A percentile compares a stretch with the other conserved stretches of the same genome.
Conservation (phyloP, 1,284 basidiomycete genomes). For the Ustilago xerochloae region DNA sequence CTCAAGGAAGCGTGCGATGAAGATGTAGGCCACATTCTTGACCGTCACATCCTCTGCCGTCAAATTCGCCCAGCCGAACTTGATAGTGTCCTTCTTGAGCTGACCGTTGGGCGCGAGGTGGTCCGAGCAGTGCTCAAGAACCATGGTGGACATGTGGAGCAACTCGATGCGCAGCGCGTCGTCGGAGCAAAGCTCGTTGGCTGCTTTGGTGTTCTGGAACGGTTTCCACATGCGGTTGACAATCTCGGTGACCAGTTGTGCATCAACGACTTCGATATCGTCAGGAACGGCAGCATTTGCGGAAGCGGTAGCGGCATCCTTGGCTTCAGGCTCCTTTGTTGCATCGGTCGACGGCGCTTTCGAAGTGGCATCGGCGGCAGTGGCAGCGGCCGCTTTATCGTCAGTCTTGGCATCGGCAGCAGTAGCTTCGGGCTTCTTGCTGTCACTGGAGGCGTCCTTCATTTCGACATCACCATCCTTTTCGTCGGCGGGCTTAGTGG, state of each 20-base stretch:
- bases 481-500: conserved; percentile 51
- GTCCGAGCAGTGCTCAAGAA: conserved; percentile 85
- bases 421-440: conserved; percentile 20
- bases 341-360: conserved; percentile 6
- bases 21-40: conserved; percentile 91
- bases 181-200: conserved; percentile 73
- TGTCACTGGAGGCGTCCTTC: conserved; percentile 21
- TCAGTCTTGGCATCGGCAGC: conserved; percentile 5
- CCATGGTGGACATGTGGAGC: conserved; percentile 86
- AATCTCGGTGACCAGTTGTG: conserved; percentile 77
- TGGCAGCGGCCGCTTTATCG: no score
- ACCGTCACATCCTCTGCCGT: conserved; percentile 85
- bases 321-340: conserved; percentile 50
- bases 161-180: conserved; percentile 90
- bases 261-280: conserved; percentile 72
- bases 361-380: conserved; percentile 1
- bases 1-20: conserved; percentile 93
- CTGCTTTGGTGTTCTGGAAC: conserved; percentile 72
- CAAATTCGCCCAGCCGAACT: conserved; percentile 91
- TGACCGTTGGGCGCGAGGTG: conserved; percentile 76
- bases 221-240: conserved; percentile 84
- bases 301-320: conserved; percentile 61
- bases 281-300: conserved; percentile 52
- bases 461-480: conserved; percentile 70
- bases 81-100: conserved; percentile 92